phyloP scores from a whole-genome alignment of 108 stramenopile genomes.

The Poteriospumella lacustris region DNA sequence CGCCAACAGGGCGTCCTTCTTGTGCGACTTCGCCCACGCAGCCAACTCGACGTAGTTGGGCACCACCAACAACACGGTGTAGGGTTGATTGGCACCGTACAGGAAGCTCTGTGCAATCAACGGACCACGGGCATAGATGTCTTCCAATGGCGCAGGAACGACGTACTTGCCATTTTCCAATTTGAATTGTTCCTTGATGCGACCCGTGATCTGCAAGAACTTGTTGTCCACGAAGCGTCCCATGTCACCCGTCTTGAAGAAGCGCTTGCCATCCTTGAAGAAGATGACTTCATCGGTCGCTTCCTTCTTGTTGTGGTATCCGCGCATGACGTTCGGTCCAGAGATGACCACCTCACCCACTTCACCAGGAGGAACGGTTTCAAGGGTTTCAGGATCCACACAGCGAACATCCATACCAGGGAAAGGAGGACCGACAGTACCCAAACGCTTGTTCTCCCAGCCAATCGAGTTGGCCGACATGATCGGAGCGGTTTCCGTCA shows the following conservation, averaged over 20 bases:
- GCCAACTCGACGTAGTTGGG: constrained; percentile 68
- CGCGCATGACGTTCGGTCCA: constrained; percentile 86
- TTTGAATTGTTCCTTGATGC: constrained; percentile 79
- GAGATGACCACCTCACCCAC: constrained; percentile 65
- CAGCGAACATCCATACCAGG: background rate
- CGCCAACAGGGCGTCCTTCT: constrained; percentile 33
- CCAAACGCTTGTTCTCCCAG: constrained; percentile 8
- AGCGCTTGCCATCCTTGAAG: constrained; percentile 61
- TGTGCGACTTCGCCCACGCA: constrained; percentile 55
- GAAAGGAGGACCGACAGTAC: background rate
- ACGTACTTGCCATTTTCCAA: constrained; percentile 96
- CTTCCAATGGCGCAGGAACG: constrained; percentile 80
- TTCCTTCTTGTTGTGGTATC: constrained; percentile 82
- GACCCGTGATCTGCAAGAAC: constrained; percentile 42
- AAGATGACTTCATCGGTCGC: constrained; percentile 83
- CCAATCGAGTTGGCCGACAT: background rate
- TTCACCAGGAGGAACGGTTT: background rate
- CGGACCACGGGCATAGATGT: constrained; percentile 71
- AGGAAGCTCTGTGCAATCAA: constrained; percentile 83
- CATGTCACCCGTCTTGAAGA: constrained; percentile 81
- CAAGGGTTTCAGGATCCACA: constrained; percentile 18
- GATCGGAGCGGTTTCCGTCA: constrained; percentile 72
- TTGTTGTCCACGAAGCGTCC: constrained; percentile 65
- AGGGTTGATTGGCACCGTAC: constrained; percentile 75
- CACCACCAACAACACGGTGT: constrained; percentile 77